These are phyloP conservation scores for Thraustotheca clavata DNA, from an alignment of 352 stramenopile species.

Conservation along the genomic window DNA sequence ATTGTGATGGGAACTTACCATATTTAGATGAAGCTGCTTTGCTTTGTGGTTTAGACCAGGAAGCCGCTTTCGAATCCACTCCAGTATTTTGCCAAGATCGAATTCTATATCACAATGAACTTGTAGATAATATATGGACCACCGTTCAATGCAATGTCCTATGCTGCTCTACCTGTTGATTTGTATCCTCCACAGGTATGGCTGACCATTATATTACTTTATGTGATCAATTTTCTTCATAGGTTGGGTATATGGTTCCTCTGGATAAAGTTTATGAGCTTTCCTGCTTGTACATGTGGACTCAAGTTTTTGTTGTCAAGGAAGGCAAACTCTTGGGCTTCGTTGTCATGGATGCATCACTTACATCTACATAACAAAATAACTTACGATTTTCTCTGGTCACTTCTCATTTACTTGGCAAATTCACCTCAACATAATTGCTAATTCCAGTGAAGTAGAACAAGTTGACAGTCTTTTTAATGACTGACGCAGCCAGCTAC, in stretches of 20 bases:
- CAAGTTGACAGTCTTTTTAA: no score
- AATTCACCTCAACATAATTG: no score
- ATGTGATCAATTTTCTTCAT: no score
- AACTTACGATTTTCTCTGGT: background rate
- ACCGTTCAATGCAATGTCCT: slow-evolving; percentile 51
- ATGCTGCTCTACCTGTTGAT: slow-evolving; percentile 61
- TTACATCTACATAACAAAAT: background rate
- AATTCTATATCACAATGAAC: slow-evolving; percentile 19
- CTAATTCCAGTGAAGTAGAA: no score
- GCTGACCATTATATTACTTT: background rate
- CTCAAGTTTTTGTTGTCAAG: slow-evolving; percentile 72
- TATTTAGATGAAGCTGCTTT: background rate
- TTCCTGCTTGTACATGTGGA: slow-evolving; percentile 75
- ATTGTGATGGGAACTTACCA: background rate
- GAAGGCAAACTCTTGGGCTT: slow-evolving; percentile 53
- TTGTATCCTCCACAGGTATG: slow-evolving; percentile 63
- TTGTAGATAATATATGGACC: slow-evolving; percentile 56
- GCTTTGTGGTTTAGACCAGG: background rate
- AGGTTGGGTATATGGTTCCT: slow-evolving; percentile 62
- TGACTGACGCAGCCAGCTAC: no score
- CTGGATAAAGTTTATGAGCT: slow-evolving; percentile 64
- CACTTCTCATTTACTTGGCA: background rate
- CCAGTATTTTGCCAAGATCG: background rate
- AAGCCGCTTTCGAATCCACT: background rate
- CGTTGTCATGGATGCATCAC: slow-evolving; percentile 24